Percentiles rank a stretch among this genome's conserved stretches.
Conservation (phyloP, 2,329 filamentous ascomycete species). For the Lomentospora prolificans region DNA sequence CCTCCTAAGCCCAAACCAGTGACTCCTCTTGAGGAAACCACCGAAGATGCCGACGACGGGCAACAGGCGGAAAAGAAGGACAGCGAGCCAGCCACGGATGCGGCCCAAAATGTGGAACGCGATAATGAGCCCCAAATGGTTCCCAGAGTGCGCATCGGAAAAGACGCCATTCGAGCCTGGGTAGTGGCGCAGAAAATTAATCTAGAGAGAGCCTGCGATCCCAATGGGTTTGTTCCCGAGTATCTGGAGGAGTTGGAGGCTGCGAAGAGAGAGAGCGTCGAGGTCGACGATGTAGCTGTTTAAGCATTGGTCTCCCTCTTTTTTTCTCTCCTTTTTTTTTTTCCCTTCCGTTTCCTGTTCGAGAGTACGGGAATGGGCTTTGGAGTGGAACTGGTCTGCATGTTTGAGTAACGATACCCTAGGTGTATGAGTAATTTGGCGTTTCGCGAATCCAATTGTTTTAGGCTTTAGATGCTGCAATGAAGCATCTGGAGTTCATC, state of each 20-base stretch:
- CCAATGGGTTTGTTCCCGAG: slow-evolving; percentile 62
- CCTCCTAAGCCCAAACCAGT: slow-evolving; percentile 16
- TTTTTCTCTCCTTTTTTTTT: background rate
- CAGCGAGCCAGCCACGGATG: background rate
- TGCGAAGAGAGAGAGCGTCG: slow-evolving; percentile 8
- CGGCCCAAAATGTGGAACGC: background rate
- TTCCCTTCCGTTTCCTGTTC: background rate
- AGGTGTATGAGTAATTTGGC: background rate
- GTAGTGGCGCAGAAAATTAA: slow-evolving; percentile 51
- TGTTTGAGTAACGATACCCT: background rate
- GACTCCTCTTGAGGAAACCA: slow-evolving; percentile 9
- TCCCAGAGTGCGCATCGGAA: slow-evolving; percentile 41
- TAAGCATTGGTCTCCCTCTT: background rate
- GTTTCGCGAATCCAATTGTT: no score
- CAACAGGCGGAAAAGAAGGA: slow-evolving; percentile 10
- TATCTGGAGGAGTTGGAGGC: slow-evolving; percentile 42
- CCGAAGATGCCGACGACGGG: slow-evolving; percentile 17
- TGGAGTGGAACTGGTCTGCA: background rate
- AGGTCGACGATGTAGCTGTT: background rate
- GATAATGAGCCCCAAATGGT: slow-evolving; percentile 17
- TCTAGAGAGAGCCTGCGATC: slow-evolving; percentile 58
- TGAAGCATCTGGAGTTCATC: no score
- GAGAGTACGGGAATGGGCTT: background rate
- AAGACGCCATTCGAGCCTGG: slow-evolving; percentile 54
- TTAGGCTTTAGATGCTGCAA: no score